Percentiles rank a stretch among this genome's conserved stretches.
Conservation (phyloP, 345 rosid genomes). For the Excoecaria agallocha region DNA sequence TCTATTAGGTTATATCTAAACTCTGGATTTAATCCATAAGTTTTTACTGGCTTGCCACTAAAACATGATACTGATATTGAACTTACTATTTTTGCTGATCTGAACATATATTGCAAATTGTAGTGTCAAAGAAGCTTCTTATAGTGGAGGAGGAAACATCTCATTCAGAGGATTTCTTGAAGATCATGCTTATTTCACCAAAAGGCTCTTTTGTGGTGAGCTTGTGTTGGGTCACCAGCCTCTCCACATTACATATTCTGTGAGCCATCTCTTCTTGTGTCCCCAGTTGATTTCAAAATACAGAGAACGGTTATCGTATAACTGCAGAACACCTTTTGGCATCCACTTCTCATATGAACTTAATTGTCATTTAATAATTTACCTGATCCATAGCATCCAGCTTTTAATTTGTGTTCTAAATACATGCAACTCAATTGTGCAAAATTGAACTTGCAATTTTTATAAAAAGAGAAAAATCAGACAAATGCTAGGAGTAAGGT, state of each 20-base stretch:
- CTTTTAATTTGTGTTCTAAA: no score
- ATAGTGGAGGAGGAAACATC: conserved; percentile 71
- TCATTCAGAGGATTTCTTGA: conserved; percentile 66
- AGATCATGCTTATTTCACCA: conserved; percentile 37
- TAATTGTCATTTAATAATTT: background rate
- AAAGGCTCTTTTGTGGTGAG: conserved; percentile 61
- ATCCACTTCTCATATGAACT: background rate
- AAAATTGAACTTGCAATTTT: no score
- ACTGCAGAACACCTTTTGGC: background rate
- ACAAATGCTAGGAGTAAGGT: background rate
- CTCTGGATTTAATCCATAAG: background rate
- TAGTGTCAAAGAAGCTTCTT: conserved; percentile 63
- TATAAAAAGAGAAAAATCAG: no score
- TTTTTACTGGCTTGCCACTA: background rate
- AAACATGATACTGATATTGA: background rate
- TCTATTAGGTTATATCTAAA: background rate
- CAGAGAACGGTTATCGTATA: background rate
- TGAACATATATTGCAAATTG: conserved; percentile 15
- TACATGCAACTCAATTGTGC: no score
- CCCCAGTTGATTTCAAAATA: background rate
- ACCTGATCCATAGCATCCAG: background rate
- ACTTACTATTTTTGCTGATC: background rate
- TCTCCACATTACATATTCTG: conserved; percentile 60
- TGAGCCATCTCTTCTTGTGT: conserved; percentile 35
- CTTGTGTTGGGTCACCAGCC: conserved; percentile 47